Evolutionary conservation across 208 protist genomes (phyloP).

Genomic region (Acanthamoeba lenticulata): DNA sequence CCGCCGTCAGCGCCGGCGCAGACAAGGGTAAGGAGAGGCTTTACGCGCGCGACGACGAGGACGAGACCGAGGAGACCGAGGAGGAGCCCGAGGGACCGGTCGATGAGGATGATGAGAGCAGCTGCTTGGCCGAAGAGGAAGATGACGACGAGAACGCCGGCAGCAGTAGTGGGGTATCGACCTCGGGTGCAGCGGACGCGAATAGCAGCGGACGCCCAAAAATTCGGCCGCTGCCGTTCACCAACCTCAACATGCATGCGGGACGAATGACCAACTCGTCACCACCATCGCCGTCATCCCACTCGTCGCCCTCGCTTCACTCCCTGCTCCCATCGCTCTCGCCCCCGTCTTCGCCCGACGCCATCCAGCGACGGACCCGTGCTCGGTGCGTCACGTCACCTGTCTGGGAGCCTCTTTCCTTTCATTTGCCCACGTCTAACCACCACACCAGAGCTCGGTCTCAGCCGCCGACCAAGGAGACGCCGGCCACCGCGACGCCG

Average conservation of each 20-base stretch:
- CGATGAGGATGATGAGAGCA: background rate
- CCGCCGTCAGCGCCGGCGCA: background rate
- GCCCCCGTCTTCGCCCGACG: background rate
- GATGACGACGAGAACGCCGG: background rate
- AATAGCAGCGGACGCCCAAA: background rate
- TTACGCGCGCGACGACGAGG: background rate
- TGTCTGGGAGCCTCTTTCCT: no score
- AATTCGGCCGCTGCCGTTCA: background rate
- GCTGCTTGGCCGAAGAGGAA: background rate
- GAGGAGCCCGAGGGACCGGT: background rate
- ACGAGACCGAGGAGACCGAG: background rate
- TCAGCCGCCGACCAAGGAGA: background rate
- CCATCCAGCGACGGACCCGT: background rate
- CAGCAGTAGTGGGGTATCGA: no score
- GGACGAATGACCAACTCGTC: conserved; percentile 25
- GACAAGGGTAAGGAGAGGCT: background rate
- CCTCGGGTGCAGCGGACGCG: no score
- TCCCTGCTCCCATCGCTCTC: background rate
- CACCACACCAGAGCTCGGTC: background rate
- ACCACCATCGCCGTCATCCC: background rate
- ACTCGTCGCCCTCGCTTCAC: background rate
- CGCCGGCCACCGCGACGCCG: background rate
- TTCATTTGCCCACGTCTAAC: background rate
- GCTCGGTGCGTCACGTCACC: background rate
- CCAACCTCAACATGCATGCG: background rate